Evolutionary conservation across 306 rosid genomes (phyloP).

Genomic region (Acacia confusa): DNA sequence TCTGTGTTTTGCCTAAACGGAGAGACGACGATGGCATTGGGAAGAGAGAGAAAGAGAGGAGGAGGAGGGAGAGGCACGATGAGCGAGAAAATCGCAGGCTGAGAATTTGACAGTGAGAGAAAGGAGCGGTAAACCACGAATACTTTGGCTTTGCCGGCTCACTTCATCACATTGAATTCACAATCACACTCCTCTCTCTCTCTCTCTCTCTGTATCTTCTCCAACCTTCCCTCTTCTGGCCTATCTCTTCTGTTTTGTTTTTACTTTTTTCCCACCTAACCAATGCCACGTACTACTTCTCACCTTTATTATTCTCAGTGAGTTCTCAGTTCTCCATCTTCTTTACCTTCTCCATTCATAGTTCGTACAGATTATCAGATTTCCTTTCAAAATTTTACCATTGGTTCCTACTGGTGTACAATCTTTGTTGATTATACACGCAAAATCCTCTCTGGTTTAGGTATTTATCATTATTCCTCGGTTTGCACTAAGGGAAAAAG

Average conservation of each 20-base stretch:
- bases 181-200: neutral
- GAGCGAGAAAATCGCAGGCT: conserved; percentile 30
- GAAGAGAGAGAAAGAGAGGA: conserved; percentile 2
- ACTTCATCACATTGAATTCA: conserved; percentile 7
- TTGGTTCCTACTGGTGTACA: neutral
- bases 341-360: neutral
- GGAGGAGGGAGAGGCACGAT: neutral
- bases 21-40: conserved; percentile 9
- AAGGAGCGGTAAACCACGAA: conserved; percentile 45
- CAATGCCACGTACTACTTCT: neutral
- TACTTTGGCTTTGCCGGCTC: conserved; percentile 21
- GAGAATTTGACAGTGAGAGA: conserved; percentile 35
- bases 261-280: neutral
- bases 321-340: neutral
- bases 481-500: no score
- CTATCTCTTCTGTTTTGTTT: neutral
- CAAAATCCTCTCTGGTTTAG: neutral
- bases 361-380: neutral
- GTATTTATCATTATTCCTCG: no score
- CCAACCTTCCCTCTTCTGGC: neutral
- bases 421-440: neutral
- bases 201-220: neutral
- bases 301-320: conserved; percentile 1
- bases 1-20: neutral
- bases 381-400: neutral